A percentile compares a stretch with the other conserved stretches of the same genome.
These are phyloP conservation scores for Artomyces pyxidatus DNA, from an alignment of 768 basidiomycete genomes.

Conservation along the genomic window DNA sequence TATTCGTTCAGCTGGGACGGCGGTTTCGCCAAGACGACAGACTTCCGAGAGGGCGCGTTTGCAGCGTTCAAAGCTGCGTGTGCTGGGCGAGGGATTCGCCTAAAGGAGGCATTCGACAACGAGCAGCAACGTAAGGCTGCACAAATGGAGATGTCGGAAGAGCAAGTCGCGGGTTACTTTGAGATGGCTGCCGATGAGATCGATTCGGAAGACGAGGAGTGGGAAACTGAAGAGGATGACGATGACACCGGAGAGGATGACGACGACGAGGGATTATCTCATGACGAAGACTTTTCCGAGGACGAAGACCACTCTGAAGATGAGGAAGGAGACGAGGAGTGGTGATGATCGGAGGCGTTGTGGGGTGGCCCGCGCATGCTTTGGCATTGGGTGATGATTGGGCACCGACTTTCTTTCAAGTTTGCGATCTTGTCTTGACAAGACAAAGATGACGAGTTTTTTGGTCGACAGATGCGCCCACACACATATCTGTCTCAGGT, in stretches of 20 bases:
- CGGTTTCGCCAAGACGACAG: neutral
- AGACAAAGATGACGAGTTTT: no score
- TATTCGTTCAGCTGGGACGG: neutral
- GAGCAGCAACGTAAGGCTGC: neutral
- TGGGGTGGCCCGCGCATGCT: no score
- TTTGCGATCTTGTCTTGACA: no score
- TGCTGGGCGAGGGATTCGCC: neutral
- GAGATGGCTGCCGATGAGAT: neutral
- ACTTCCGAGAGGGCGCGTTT: neutral
- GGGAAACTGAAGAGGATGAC: neutral
- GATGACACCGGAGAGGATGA: neutral
- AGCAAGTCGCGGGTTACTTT: neutral
- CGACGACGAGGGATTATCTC: no score
- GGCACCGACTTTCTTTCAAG: no score
- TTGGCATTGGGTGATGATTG: no score
- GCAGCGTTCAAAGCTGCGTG: neutral
- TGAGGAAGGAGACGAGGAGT: neutral
- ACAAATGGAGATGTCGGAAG: neutral
- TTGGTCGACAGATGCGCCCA: no score
- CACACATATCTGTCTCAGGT: no score
- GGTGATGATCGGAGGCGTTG: no score
- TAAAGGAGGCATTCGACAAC: neutral
- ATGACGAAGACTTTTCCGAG: neutral
- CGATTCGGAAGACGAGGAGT: neutral
- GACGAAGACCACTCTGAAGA: neutral